Base-by-base conservation (phyloP, 768 basidiomycete species). In the Tricholomella constricta region DNA sequence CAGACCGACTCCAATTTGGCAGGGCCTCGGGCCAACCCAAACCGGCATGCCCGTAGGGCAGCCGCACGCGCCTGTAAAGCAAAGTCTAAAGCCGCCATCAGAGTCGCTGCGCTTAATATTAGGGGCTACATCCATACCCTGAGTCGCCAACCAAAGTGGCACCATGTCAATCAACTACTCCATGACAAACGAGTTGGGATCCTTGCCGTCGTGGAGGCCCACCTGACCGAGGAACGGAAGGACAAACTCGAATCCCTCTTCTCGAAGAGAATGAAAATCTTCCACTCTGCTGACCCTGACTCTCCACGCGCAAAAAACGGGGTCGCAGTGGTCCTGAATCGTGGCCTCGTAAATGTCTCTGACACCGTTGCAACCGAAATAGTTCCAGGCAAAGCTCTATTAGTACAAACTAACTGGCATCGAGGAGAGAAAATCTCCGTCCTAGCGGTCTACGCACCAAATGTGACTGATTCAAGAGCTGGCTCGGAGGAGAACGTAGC, bases 11-110 rank as follows among this genome's bases (percentile, higher is more conserved):
- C 34, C 22, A 27, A 26, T 17, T 51, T 11, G 9, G 27, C 27
- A 58, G 35, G 58, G 6, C 57, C 58, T 29, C 54, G 60, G 3
- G 42, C 45, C 27, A 12, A 4, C 23, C 46, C 29, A 26, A 26
- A 47, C 25, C 22, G 32, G 1, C 32, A 22, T 14, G 32, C 11
- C 10, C 37, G 15, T 12, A 38, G 29, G 31, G 44, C 23, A 14
- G 31, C 6, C 4, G n/a, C 6, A 11, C 44, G 2, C 3, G 22
- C 23, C 23, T 42, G 41, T 14, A 23, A 42, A 25, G 19, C 5
- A 20, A 48, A 48, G 31, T 41, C 32, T 8, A 54, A 54, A 29
- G 38, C 52, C 4, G 45, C 52, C 4, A 54, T 54, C 2, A 20
- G 29, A 14, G 23, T 48, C 2, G 52, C 52, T 6, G 47, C 45